A percentile compares a stretch with the other conserved stretches of the same genome.
phyloP scores from a whole-genome alignment of 202 grass and related monocot species.

The Schoenoplectus tabernaemontani region DNA sequence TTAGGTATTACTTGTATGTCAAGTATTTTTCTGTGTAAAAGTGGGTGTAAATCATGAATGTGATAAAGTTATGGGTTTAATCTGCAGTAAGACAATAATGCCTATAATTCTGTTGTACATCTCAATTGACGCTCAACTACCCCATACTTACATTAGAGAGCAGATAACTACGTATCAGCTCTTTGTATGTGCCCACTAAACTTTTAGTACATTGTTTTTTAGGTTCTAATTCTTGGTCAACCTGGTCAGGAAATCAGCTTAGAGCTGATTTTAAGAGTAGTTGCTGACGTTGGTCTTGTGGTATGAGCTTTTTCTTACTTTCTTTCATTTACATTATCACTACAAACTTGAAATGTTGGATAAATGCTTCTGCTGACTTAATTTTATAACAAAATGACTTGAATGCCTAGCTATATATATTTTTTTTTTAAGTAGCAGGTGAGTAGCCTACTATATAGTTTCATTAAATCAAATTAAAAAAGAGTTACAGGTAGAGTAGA shows the following conservation, averaged over 20 bases:
- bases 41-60: no score
- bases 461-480: no score
- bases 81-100: neutral
- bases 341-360: neutral
- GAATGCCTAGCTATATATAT: no score
- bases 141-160: neutral
- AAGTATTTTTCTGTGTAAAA: slow-evolving; percentile 5
- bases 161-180: neutral
- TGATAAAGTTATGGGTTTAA: neutral
- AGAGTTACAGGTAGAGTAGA: no score
- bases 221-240: slow-evolving; percentile 91
- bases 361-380: neutral
- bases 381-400: no score
- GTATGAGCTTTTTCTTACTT: slow-evolving; percentile 28
- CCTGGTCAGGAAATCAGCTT: slow-evolving; percentile 83
- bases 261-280: slow-evolving; percentile 85
- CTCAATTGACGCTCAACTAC: neutral
- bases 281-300: slow-evolving; percentile 99
- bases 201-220: slow-evolving; percentile 9
- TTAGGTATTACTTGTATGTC: slow-evolving; percentile 52
- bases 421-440: no score
- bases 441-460: no score
- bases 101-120: neutral
- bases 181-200: neutral
- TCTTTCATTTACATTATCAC: neutral